Evolutionary conservation across 495 filamentous ascomycete species (phyloP), one percentile per base, ranked within the genome.

Genomic region (Aspergillus panamensis): DNA sequence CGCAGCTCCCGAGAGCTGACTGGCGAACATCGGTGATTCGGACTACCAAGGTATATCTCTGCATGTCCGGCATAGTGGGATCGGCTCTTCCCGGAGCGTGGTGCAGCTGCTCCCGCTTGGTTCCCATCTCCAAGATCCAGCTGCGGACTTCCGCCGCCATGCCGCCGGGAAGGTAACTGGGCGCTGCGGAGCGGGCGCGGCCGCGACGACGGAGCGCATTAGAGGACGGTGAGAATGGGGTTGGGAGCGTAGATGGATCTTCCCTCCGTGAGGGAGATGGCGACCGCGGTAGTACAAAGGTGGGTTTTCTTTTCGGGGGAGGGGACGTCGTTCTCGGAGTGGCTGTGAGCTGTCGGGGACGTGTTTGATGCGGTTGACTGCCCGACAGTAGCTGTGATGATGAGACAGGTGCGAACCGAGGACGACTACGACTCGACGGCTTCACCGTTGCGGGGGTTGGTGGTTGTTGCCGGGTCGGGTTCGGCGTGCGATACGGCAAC

Each of bases 81-180:
- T 25, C 21, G 8, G 6, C 6, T 8, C 29, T 12, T 16, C 14
- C 42, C 1, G 5, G 13, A 9, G 39, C 21, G 19, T 8, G 13
- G 16, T 6, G n/a, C 12, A 64, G 42, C n/a, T 68, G 63, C 6
- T 72, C 69, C 12, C 68, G 69, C 48, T 69, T 75, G 2, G 69
- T 57, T 16, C 72, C 74, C 58, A 67, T 72, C 48, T 78, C 76
- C 20, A 78, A 59, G 31, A 78, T 64, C 76, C 76, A 78, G 45
- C 73, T 66, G 25, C 76, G 74, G 19, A 75, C 68, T 44, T 75
- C 64, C 2, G 73, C 66, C 2, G 76, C 76, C 73, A 78, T 75
- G 14, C 76, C 76, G 10, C 72, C 76, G 2, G 74, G 66, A 0
- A 69, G 29, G 55, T 76, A 77, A 3, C 39, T 60, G 6, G 63